Base-by-base conservation (phyloP, 1,284 basidiomycete genomes). In the Pseudozyma pruni region DNA sequence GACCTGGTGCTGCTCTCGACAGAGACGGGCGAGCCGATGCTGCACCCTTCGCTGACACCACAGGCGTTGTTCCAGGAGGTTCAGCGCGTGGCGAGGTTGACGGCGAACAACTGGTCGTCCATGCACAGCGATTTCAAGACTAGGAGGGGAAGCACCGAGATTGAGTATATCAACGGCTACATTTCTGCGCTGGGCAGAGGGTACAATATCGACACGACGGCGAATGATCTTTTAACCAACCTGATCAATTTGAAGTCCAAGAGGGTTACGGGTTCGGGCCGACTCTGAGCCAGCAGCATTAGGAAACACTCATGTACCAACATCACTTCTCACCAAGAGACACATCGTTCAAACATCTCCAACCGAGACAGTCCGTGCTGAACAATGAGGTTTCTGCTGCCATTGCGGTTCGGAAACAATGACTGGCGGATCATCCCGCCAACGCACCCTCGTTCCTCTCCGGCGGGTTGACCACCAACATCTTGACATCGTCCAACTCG, bases 141-240 rank as follows among this genome's bases (percentile, higher is more conserved):
- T 17, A 41, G 60, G 23, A 59, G 76, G 20, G 72, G 67, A 10
- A 45, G 51, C 16, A 77, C 71, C 3, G 79, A 81, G 51, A 81
- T 83, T 49, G 88, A 91, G 22, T 93, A 86, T 76, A 87, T 98
- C 80, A 95, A 93, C 74, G 94, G 95, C 8, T 92, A 94, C 81
- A 83, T 98, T 43, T 79, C 89, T 22, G 84, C 84, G 10, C 83
- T 94, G 7, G 94, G 91, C 8, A 74, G 84, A 42, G 83, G 85
- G 38, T 87, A 90, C 72, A 84, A 85, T 4, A 85, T 94, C 32
- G 83, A 84, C 9, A 90, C 89, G 74, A 89, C 89, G 0, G 84
- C 86, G 13, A 91, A 89, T 70, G 83, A 86, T 19, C 85, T 87
- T 42, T 82, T 96, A 42, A 81, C 86, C 19, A 85, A 89, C 51